Base-by-base conservation (phyloP, 208 protist genomes). In the Perkinsela sp. region DNA sequence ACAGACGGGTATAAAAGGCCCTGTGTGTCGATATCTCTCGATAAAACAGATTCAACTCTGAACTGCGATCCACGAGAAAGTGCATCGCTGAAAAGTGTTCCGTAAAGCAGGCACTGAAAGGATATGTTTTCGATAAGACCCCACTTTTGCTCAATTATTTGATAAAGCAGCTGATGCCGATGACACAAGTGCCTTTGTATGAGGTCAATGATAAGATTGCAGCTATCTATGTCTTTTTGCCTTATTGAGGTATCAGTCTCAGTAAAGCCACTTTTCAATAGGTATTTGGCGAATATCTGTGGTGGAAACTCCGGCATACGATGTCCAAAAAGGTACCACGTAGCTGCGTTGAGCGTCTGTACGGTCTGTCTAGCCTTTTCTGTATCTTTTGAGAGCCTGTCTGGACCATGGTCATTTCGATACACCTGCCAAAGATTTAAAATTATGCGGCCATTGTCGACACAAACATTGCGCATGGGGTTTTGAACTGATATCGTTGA, bases 31-130 rank as follows among this genome's bases (percentile, higher is more conserved):
- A 85, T 75, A 66, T 91, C 74, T 48, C 85, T 82, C 29, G 77
- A 73, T 67, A 93, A 71, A 6, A 84, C 85, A 1, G 85, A 77
- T 79, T 93, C 85, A 30, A 91, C 84, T 0, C 78, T 77, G 70
- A 88, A 91, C 76, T 93, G 88, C 30, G 77, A 83, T 30, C 85
- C 88, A 30, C 88, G 85, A 16, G 67, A 77, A 29, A 88, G 66
- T 67, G 87, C 83, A 69, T 88, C 81, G 66, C 81, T 71, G 32
- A 80, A 79, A 6, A 88, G 71, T 31, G 90, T 87, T 32, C 84
- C 84, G 74, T 82, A 88, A 76, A 91, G 22, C 13, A 57, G 40
- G 22, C 40, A 57, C 13, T n/a, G 40, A 57, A n/a, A n/a, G 13
- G 40, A 6, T 6, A 57, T 22, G 40, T 57, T n/a, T n/a, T 57